Conservation (phyloP, 192 early-diverging fungal species). For the Backusella sp. region DNA sequence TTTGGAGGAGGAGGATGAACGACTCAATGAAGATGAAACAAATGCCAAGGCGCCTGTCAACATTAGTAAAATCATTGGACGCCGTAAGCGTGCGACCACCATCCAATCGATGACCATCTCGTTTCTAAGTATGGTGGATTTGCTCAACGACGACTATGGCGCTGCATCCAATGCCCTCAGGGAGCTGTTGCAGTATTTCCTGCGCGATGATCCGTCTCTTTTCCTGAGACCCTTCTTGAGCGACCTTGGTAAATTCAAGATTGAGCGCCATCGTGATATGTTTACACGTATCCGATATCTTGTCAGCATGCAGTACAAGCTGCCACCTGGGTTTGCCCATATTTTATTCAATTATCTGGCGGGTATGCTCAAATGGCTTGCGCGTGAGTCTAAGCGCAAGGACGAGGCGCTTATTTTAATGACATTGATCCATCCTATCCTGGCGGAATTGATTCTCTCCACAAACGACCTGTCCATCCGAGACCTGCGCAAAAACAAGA, state of each 20-base stretch:
- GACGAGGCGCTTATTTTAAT: conserved; percentile 39
- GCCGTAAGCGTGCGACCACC: conserved; percentile 27
- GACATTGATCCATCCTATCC: conserved; percentile 41
- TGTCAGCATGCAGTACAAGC: conserved; percentile 42
- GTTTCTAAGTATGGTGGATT: conserved; percentile 46
- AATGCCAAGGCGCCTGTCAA: neutral
- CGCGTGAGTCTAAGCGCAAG: conserved; percentile 38
- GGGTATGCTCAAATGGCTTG: conserved; percentile 56
- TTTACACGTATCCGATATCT: conserved; percentile 45
- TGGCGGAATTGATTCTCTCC: conserved; percentile 50
- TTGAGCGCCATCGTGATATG: conserved; percentile 36
- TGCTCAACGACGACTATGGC: conserved; percentile 48
- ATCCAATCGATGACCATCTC: conserved; percentile 45
- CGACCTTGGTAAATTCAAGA: conserved; percentile 45
- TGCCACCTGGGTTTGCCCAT: conserved; percentile 52
- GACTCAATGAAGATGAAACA: conserved; percentile 17
- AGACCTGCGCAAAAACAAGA: conserved; percentile 59
- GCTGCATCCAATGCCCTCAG: conserved; percentile 43
- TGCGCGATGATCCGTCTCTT: conserved; percentile 54
- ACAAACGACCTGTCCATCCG: conserved; percentile 50
- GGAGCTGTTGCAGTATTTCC: conserved; percentile 45
- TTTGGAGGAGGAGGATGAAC: conserved; percentile 44
- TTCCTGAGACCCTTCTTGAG: conserved; percentile 52
- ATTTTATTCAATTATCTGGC: conserved; percentile 54
- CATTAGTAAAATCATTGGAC: conserved; percentile 23